Evolutionary conservation across 1,284 basidiomycete genomes (phyloP).

Genomic region (Cryptococcus sp.): DNA sequence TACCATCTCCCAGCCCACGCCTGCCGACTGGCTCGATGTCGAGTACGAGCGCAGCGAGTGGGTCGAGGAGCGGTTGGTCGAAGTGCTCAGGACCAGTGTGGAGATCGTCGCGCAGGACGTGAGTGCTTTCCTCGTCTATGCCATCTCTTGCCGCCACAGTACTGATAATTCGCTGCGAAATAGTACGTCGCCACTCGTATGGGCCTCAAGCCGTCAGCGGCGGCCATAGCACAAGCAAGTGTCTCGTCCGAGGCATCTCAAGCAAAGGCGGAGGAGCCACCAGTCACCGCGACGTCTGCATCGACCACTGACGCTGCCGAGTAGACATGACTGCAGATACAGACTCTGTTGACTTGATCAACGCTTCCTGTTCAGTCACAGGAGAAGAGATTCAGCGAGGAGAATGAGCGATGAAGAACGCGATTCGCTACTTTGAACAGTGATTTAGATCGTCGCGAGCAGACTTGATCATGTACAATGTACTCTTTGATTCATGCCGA

Average conservation of each 20-base stretch:
- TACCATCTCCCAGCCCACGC: slow-evolving; percentile 77
- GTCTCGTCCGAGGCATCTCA: slow-evolving; percentile 5
- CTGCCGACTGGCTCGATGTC: slow-evolving; percentile 76
- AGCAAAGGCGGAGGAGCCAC: background rate
- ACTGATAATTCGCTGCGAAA: slow-evolving; percentile 5
- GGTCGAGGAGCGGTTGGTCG: slow-evolving; percentile 91
- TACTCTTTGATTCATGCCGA: no score
- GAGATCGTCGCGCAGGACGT: slow-evolving; percentile 83
- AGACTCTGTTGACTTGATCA: no score
- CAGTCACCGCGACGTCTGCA: no score
- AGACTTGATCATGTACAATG: no score
- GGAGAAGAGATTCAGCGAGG: no score
- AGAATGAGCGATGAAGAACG: no score
- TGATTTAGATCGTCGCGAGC: no score
- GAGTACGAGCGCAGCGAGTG: slow-evolving; percentile 87
- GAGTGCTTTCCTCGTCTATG: slow-evolving; percentile 19
- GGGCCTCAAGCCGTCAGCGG: slow-evolving; percentile 46
- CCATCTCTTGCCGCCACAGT: background rate
- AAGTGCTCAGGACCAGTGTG: slow-evolving; percentile 74
- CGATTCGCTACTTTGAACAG: no score
- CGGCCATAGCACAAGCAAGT: slow-evolving; percentile 17
- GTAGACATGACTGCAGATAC: no score
- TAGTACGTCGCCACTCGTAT: slow-evolving; percentile 53
- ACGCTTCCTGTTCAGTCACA: no score
- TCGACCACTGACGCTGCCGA: no score